Base-by-base conservation (phyloP, 106 monocot genomes). In the Allium cepa region DNA sequence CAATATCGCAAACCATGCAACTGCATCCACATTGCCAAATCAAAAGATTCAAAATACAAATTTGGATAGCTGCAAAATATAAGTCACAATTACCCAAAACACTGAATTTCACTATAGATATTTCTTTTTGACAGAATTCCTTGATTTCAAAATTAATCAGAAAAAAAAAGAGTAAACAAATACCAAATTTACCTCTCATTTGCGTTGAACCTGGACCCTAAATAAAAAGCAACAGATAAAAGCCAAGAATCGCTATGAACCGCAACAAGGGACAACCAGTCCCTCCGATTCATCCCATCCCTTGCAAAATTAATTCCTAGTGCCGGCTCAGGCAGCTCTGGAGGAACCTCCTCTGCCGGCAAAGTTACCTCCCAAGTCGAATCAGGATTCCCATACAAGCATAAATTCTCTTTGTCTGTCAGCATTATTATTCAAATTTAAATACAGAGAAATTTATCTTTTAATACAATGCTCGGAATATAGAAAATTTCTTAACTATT, bases 231-330 rank as follows among this genome's bases (percentile, higher is more conserved):
- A 45, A 96, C 96, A 9, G 96, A 91, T 9, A 92, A 73, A 16
- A 96, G 81, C 96, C 96, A 96, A 5, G 96, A 96, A 47, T 94
- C 94, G 61, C 90, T 90, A 74, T 94, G 94, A 11, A 94, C 94
- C 5, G 94, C 94, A 3, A 96, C 88, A 11, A 96, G 92, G 13
- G 96, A 91, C 11, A 96, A 85, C 91, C 91, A 96, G 61, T 96
- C 96, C 59, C 80, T 74, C 49, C 92, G 81, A 69, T 88, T 80
- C 96, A 96, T 92, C 78, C 96, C 96, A 45, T 96, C 96, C 72
- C 96, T 81, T 8, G 96, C 96, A 60, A 96, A 96, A 63, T 96
- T 96, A 66, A 96, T 96, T 11, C 96, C 96, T 1, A 96, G 79
- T 50, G 91, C 96, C 18, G 96, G 96, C 82, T 96, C 96, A 8